Evolutionary conservation across 768 basidiomycete genomes (phyloP).

Genomic region (Pisolithus tinctorius): DNA sequence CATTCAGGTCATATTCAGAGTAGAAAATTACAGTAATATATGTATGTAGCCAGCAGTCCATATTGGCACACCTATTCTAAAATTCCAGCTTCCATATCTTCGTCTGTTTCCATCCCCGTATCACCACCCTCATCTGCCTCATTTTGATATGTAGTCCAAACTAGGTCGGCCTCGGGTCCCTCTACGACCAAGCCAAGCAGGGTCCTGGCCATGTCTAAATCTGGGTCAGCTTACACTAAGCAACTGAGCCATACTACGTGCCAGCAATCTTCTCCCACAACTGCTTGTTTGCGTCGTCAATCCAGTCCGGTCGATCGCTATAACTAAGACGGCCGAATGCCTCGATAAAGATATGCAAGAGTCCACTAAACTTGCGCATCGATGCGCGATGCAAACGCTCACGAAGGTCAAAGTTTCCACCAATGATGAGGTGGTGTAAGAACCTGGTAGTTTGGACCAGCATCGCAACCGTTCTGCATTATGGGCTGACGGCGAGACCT

Average conservation of each 20-base stretch:
- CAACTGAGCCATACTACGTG: conserved; percentile 21
- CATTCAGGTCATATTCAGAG: too few species aligned
- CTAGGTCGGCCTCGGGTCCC: conserved; percentile 61
- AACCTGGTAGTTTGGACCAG: conserved; percentile 51
- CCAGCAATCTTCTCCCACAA: conserved; percentile 44
- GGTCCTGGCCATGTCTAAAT: conserved; percentile 49
- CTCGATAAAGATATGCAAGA: conserved; percentile 68
- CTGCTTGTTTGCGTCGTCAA: conserved; percentile 32
- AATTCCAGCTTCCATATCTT: conserved; percentile 37
- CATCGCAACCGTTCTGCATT: conserved; percentile 41
- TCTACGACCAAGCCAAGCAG: conserved; percentile 64
- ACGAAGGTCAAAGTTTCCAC: conserved; percentile 45
- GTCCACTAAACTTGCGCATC: conserved; percentile 49
- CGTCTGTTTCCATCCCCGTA: conserved; percentile 42
- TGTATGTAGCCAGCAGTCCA: too few species aligned
- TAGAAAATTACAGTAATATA: too few species aligned
- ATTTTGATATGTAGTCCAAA: conserved; percentile 55
- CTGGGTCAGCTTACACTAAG: conserved; percentile 2
- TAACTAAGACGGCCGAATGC: conserved; percentile 71
- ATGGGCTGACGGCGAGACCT: background rate
- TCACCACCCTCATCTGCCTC: conserved; percentile 36
- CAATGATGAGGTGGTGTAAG: conserved; percentile 57
- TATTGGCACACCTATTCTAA: background rate
- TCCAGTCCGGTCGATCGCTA: conserved; percentile 59
- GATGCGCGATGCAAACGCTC: conserved; percentile 51